phyloP scores from a whole-genome alignment of 768 basidiomycete species.

The Pulveroboletus frians region DNA sequence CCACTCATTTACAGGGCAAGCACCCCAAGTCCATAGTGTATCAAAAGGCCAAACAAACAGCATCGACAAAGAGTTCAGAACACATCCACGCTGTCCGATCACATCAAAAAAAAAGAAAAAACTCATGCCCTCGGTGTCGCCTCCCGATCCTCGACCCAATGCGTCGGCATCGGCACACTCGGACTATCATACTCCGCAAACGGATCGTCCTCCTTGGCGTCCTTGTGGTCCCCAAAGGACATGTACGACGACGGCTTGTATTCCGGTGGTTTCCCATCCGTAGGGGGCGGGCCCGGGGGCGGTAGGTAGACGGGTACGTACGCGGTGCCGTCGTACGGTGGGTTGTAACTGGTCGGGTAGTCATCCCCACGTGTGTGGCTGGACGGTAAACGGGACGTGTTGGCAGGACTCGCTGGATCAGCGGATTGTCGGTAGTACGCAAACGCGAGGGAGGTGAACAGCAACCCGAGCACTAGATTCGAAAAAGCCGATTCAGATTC shows the following conservation, averaged over 20 bases:
- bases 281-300: slow-evolving; percentile 47
- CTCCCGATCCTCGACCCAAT: slow-evolving; percentile 41
- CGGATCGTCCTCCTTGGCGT: slow-evolving; percentile 44
- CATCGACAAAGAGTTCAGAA: no score
- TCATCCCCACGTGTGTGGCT: slow-evolving; percentile 34
- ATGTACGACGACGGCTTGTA: slow-evolving; percentile 39
- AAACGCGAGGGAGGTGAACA: slow-evolving; percentile 66
- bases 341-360: slow-evolving; percentile 52
- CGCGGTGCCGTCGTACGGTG: slow-evolving; percentile 42
- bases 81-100: no score
- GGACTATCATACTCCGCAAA: slow-evolving; percentile 47
- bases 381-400: slow-evolving; percentile 42
- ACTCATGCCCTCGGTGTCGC: slow-evolving; percentile 22
- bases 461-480: slow-evolving; percentile 44
- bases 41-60: no score
- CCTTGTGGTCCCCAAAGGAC: slow-evolving; percentile 24
- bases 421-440: slow-evolving; percentile 71
- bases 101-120: no score
- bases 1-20: no score
- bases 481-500: neutral
- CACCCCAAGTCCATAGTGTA: no score
- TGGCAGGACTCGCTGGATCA: slow-evolving; percentile 58
- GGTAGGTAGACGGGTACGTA: slow-evolving; percentile 40
- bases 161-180: slow-evolving; percentile 30
- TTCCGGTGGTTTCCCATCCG: slow-evolving; percentile 45